Base-by-base conservation (phyloP, 2,329 filamentous ascomycete genomes). In the Corniculantispora saksenae region DNA sequence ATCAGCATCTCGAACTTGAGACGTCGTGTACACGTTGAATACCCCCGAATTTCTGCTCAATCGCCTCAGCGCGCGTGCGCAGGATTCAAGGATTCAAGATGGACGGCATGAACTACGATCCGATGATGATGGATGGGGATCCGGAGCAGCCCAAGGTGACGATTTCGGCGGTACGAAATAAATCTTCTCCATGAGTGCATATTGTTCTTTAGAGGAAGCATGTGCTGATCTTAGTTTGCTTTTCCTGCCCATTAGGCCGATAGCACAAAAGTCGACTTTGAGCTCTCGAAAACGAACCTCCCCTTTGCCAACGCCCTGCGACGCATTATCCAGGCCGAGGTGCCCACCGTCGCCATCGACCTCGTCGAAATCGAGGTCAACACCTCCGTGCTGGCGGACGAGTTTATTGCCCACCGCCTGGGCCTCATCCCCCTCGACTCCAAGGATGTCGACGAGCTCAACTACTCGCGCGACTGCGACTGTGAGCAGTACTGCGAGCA, bases 401-500 rank as follows among this genome's bases (percentile, higher is more conserved):
- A 99, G 79, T 97, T 98, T 78, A 89, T 99, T 70, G 91, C 92
- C 57, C 94, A 98, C 79, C 91, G 94, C 54, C 86, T 99, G 17
- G 94, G 95, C 38, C 87, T 98, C 55, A 89, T 98, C 65, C 95
- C 95, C 1, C 87, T 99, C 56, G 89, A 91, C 76, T 92, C 92
- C 65, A 91, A 92, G 73, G 91, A 92, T 74, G 89, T 94, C 71
- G 91, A 94, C 70, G 85, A 90, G 72, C 86, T 98, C 68, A 84
- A 91, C 69, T 97, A 97, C 81, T 91, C 91, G 57, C 91, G 94
- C 74, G 94, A 98, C 79, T 99, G 95, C 82, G 93, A 97, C 75
- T 99, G 95, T 83, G 94, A 97, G 72, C 90, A 94, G 72, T 93
- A 94, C 81, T 99, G 95, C 82, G 91, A 97, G 70, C 87, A 91